These are phyloP conservation scores for Cucurbita moschata DNA, from an alignment of 306 rosid genomes.

Conservation along the genomic window DNA sequence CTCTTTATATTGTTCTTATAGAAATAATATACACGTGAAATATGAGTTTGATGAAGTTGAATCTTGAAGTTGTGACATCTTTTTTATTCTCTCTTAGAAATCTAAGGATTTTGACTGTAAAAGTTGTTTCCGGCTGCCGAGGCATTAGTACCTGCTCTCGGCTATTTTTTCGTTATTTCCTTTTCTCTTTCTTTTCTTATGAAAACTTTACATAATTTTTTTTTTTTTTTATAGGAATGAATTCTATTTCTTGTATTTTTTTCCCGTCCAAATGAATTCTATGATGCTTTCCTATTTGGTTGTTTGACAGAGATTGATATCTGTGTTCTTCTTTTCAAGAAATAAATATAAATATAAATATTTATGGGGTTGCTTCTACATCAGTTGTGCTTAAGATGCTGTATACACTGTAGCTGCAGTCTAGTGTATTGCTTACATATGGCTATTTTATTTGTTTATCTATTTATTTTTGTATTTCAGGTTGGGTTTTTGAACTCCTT, in stretches of 20 bases:
- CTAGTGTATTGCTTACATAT: not conserved
- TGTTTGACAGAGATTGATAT: not conserved
- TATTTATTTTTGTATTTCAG: constrained; percentile 18
- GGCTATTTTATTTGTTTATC: not conserved
- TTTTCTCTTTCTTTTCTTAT: not conserved
- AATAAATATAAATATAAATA: not conserved
- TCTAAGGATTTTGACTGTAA: not conserved
- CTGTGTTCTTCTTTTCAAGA: not conserved
- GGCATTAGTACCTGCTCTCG: not conserved
- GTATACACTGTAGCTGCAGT: not conserved
- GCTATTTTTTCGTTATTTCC: not conserved
- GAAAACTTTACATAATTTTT: not conserved
- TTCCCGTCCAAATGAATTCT: not conserved
- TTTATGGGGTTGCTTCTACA: not conserved
- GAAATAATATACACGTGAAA: not conserved
- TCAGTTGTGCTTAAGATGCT: not conserved
- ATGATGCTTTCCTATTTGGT: not conserved
- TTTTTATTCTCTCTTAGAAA: not conserved
- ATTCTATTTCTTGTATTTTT: not conserved
- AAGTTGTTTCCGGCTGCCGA: not conserved
- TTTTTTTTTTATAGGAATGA: not conserved
- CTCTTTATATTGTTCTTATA: not conserved
- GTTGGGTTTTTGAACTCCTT: constrained; percentile 86
- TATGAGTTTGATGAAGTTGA: not conserved
- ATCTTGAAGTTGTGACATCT: not conserved